Evolutionary conservation across 176 grass and related monocot genomes (phyloP), one percentile per base, ranked within the genome.

Genomic region (Musa itinerans): DNA sequence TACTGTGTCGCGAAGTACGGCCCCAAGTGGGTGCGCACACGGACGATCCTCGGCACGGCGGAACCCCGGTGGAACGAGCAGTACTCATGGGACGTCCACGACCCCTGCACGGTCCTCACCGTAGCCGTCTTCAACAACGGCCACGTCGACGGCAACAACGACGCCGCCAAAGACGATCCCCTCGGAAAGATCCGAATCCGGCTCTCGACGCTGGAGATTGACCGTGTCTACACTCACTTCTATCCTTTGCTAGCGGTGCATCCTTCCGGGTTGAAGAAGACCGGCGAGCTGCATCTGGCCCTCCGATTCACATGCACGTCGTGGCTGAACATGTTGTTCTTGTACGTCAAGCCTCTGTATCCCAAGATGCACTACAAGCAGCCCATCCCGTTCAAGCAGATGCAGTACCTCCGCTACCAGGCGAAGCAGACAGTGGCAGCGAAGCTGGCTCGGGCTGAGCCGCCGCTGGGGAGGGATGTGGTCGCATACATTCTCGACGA

Each of bases 81-180:
- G 76, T 86, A 78, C 71, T 65, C 56, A 1, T 86, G 80, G 80
- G 84, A 79, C n/a, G 79, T 86, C 16, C 78, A 82, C 71, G 84
- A 86, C 62, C 79, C 76, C 1, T 82, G 63, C 84, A 86, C 84
- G 21, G 79, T 82, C 63, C 84, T 86, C 63, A 86, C 84, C 69
- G 48, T 86, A 68, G 84, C 84, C 79, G 79, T 86, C 11, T 71
- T 82, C 79, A 70, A 78, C 63, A 86, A 78, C 79, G 7, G 13
- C 63, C 79, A 82, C 24, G 50, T 86, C 27, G 12, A 56, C 79
- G 51, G 8, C 55, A 52, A 54, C 17, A 10, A 27, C 34, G 53
- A 52, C 70, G 70, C 34, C 22, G 25, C 4, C 71, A 73, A 15
- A 56, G 52, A 76, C n/a, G 34, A 19, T 9, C 65, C 65, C 1